These are phyloP conservation scores for Golovinomyces cichoracearum DNA, from an alignment of 2,329 filamentous ascomycete genomes.

Conservation along the genomic window DNA sequence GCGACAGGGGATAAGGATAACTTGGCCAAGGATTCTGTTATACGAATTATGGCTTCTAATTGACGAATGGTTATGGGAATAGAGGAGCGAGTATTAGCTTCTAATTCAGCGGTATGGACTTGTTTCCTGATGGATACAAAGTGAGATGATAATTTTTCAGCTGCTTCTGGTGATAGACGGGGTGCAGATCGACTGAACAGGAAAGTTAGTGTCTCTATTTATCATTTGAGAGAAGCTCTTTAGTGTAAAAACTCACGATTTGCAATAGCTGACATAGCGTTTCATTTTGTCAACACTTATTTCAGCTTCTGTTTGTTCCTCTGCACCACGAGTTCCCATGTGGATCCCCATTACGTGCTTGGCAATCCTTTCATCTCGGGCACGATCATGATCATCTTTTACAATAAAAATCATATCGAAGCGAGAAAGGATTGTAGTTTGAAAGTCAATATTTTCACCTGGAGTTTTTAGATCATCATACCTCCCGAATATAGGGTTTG, in stretches of 20 bases:
- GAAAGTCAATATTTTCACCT: constrained; percentile 97
- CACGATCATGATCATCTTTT: constrained; percentile 73
- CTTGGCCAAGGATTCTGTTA: constrained; percentile 87
- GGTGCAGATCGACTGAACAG: constrained; percentile 59
- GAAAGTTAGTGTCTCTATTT: constrained; percentile 1
- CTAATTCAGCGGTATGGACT: constrained; percentile 71
- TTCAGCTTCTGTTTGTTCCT: constrained; percentile 64
- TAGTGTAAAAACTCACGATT: constrained; percentile 35
- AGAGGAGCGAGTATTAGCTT: constrained; percentile 68
- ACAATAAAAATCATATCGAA: constrained; percentile 99
- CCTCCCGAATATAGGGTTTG: constrained; percentile 89
- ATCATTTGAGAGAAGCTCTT: background rate
- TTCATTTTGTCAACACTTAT: constrained; percentile 93
- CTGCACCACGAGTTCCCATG: constrained; percentile 63
- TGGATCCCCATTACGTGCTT: constrained; percentile 95
- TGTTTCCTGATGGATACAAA: constrained; percentile 91
- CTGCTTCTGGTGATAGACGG: constrained; percentile 65
- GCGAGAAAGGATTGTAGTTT: constrained; percentile 89
- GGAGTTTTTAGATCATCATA: constrained; percentile 97
- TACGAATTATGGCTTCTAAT: constrained; percentile 87
- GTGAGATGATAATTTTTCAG: constrained; percentile 87
- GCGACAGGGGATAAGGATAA: constrained; percentile 64
- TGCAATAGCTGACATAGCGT: constrained; percentile 91
- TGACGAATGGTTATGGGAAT: constrained; percentile 97
- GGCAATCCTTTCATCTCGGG: constrained; percentile 75